These are phyloP conservation scores for Cryphonectria radicalis DNA, from an alignment of 2,329 filamentous ascomycete genomes.

Conservation along the genomic window DNA sequence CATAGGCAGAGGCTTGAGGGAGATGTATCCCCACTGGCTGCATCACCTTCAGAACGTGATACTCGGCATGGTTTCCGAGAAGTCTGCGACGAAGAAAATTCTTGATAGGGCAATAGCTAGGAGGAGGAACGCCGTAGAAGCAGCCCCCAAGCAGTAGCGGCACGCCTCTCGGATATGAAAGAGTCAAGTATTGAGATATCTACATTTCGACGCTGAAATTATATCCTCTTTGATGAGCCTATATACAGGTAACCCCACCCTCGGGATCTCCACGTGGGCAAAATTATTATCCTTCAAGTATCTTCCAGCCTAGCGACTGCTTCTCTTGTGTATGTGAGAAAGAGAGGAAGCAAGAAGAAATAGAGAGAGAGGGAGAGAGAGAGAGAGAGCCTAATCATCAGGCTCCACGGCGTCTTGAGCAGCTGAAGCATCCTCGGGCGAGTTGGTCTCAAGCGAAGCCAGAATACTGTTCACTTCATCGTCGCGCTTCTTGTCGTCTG, in stretches of 20 bases:
- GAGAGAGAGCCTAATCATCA: not conserved
- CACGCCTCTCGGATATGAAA: not conserved
- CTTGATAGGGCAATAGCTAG: not conserved
- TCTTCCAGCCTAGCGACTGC: not conserved
- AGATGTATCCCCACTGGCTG: constrained; percentile 36
- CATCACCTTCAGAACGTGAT: constrained; percentile 31
- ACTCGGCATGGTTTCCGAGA: constrained; percentile 22
- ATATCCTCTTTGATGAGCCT: not conserved
- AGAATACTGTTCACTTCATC: constrained; percentile 13
- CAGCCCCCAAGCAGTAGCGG: not conserved
- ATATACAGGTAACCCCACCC: not conserved
- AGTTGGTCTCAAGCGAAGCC: constrained; percentile 11
- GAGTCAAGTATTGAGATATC: not conserved
- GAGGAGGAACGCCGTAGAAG: not conserved
- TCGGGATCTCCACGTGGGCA: not conserved
- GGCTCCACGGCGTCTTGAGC: constrained; percentile 17
- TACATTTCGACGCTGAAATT: not conserved
- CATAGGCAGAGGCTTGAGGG: constrained; percentile 31
- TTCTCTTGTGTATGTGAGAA: too few species aligned
- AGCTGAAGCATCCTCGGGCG: constrained; percentile 13
- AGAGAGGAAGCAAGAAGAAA: too few species aligned
- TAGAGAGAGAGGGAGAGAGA: too few species aligned
- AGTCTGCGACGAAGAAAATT: constrained; percentile 4
- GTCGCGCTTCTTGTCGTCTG: constrained; percentile 17
- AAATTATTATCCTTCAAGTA: not conserved